These are phyloP conservation scores for Hypoxylon sp. DNA, from an alignment of 2,329 filamentous ascomycete genomes.

Conservation along the genomic window DNA sequence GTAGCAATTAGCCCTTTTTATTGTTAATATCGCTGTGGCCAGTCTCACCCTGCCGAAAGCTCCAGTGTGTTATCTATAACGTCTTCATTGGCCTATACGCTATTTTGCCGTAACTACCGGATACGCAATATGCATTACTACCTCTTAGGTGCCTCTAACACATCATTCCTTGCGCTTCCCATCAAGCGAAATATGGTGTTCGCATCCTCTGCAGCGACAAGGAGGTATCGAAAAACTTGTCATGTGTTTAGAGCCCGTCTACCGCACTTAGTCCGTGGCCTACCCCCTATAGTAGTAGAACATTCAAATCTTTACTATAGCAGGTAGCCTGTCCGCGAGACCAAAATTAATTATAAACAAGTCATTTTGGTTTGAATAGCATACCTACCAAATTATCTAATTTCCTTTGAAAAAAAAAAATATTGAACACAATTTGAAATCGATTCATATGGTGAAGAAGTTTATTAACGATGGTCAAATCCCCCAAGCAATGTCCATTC, in stretches of 20 bases:
- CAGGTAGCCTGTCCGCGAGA: background rate
- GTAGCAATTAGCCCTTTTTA: constrained; percentile 32
- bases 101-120: constrained; percentile 39
- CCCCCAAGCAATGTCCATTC: background rate
- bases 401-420: too few relatives aligned
- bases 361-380: background rate
- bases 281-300: background rate
- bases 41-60: background rate
- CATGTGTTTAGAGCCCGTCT: background rate
- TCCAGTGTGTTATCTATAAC: background rate
- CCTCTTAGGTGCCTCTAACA: background rate
- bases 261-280: background rate
- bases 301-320: background rate
- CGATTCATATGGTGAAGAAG: background rate
- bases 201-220: constrained; percentile 3
- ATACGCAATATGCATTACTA: background rate
- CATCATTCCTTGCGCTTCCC: background rate
- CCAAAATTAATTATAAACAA: background rate
- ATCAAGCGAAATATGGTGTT: background rate
- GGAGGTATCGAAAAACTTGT: background rate
- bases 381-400: background rate
- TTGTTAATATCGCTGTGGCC: constrained; percentile 27
- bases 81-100: constrained; percentile 21
- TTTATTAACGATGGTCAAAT: background rate
- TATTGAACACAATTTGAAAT: background rate